Conservation (phyloP, 2,329 filamentous ascomycete species). For the Venturia asperata region DNA sequence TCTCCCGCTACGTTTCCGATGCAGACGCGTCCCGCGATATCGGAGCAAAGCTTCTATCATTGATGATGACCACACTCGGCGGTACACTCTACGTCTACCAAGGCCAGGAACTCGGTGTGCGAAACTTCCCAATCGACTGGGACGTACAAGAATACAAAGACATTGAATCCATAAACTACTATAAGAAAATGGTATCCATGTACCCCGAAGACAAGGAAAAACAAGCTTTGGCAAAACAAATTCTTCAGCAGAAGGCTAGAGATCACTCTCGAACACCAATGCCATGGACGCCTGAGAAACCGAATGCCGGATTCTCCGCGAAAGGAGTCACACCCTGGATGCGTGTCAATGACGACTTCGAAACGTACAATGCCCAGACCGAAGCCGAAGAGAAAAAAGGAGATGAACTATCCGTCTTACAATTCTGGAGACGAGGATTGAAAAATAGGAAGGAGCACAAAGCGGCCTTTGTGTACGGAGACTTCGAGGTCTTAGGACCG, state of each 20-base stretch:
- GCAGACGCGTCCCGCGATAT: slow-evolving; percentile 39
- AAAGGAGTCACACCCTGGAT: slow-evolving; percentile 51
- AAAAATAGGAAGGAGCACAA: slow-evolving; percentile 48
- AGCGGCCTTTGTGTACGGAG: slow-evolving; percentile 61
- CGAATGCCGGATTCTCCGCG: slow-evolving; percentile 56
- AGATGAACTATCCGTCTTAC: slow-evolving; percentile 43
- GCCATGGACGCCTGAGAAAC: slow-evolving; percentile 50
- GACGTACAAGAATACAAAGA: slow-evolving; percentile 44
- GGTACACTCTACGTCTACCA: slow-evolving; percentile 48
- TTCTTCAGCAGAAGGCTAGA: slow-evolving; percentile 53
- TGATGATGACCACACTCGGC: slow-evolving; percentile 42
- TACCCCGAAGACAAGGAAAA: slow-evolving; percentile 30
- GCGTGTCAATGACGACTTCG: slow-evolving; percentile 50
- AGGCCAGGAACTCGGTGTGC: slow-evolving; percentile 46
- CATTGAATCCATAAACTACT: slow-evolving; percentile 51
- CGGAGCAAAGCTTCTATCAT: slow-evolving; percentile 41
- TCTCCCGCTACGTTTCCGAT: slow-evolving; percentile 44
- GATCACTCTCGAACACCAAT: slow-evolving; percentile 64
- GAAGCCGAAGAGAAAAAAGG: slow-evolving; percentile 35
- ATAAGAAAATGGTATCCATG: slow-evolving; percentile 39
- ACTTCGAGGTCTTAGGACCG: slow-evolving; percentile 50
- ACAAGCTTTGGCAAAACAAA: slow-evolving; percentile 42
- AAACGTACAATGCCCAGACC: slow-evolving; percentile 49
- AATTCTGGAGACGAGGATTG: slow-evolving; percentile 55
- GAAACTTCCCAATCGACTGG: slow-evolving; percentile 41